A percentile compares a stretch with the other conserved stretches of the same genome.
Evolutionary conservation across 495 filamentous ascomycete genomes (phyloP).

Genomic region (Astrocystis sublimbata): DNA sequence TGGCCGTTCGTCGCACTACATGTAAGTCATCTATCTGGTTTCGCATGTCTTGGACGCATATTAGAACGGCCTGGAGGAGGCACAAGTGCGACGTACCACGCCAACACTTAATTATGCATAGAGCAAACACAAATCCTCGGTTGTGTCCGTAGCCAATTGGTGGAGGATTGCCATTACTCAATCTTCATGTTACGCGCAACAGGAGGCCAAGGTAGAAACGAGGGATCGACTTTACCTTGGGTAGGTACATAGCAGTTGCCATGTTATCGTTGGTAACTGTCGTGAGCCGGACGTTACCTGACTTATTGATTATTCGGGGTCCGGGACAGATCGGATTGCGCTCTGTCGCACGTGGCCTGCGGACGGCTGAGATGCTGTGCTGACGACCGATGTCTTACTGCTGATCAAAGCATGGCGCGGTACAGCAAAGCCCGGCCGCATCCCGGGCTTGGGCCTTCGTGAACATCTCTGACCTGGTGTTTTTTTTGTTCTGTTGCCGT

Average conservation of each 20-base stretch:
- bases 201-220: not conserved
- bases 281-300: constrained; percentile 1
- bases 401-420: not conserved
- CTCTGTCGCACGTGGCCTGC: not conserved
- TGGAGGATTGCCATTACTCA: constrained; percentile 20
- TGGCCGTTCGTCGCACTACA: constrained; percentile 34
- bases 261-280: not conserved
- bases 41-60: constrained; percentile 30
- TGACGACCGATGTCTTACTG: not conserved
- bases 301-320: constrained; percentile 8
- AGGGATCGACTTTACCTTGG: constrained; percentile 3
- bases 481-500: not conserved
- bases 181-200: constrained; percentile 19
- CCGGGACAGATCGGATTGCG: constrained; percentile 9
- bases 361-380: not conserved
- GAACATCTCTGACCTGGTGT: constrained; percentile 1
- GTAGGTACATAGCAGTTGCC: not conserved
- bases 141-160: constrained; percentile 34
- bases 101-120: constrained; percentile 25
- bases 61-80: constrained; percentile 24
- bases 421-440: not conserved
- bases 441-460: not conserved
- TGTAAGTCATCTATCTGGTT: constrained; percentile 28
- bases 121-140: constrained; percentile 32
- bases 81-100: constrained; percentile 27